Base-by-base conservation (phyloP, 1,284 basidiomycete genomes). In the Laetiporus sulphureus region DNA sequence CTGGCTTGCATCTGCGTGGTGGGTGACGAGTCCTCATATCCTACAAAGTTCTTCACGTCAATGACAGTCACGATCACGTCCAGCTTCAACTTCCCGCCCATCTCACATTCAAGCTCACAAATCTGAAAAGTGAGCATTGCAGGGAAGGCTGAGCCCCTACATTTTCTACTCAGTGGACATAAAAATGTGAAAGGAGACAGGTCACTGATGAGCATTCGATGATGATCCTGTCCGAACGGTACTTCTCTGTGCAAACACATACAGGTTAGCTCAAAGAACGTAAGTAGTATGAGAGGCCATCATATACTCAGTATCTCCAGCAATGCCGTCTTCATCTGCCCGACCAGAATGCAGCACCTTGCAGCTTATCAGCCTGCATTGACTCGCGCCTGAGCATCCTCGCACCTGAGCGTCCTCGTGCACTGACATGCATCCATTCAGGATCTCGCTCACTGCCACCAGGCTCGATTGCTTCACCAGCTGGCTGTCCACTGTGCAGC, bases 81-180 rank as follows among this genome's bases (percentile, higher is more conserved):
- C 19, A 95, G 71, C 58, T 80, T 82, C 55, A 95, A 75, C 39
- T 83, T 85, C 21, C 80, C 69, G 3, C 72, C 61, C 1, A 85
- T 90, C 54, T 87, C 77, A 27, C 73, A 72, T 60, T 91, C 91
- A 20, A 95, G 70, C 58, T 92, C 83, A 36, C 89, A 82, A 44
- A 95, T 90, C 58, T 93, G 91, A 54, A 94, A 89, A 0, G 91
- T 91, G 22, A 95, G 72, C 0, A 91, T 93, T 3, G 91, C 91
- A 10, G 91, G 87, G 54, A 91, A 91, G 1, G 87, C 87, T 6
- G 90, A 93, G 8, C 91, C 91, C 34, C 87, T 84, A 53, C 55
- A 16, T 16, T 43, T 38, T 18, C 27, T 23, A 37, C 18, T 45
- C 27, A n/a, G 37, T 39, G 8, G n/a, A n/a, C n/a, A n/a, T n/a